Percentiles rank a stretch among this genome's conserved stretches.
Conservation (phyloP, 345 rosid species). For the Cardamine resedifolia region DNA sequence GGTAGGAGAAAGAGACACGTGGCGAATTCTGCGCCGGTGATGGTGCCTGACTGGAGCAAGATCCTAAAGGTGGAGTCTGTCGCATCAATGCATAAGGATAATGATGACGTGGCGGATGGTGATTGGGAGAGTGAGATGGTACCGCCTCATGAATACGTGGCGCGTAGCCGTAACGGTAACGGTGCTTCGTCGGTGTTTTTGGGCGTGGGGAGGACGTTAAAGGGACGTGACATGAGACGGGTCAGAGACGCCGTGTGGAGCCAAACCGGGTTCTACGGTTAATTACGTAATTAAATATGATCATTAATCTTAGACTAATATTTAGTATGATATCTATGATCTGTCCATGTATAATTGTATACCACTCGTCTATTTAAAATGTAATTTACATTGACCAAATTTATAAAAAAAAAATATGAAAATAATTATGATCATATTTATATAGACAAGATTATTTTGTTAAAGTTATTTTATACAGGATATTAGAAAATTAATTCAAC, state of each 20-base stretch:
- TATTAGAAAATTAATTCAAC: background rate
- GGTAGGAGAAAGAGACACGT: conserved; percentile 41
- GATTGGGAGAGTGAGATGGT: conserved; percentile 60
- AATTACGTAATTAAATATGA: conserved; percentile 41
- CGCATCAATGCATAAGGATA: conserved; percentile 53
- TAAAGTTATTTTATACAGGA: background rate
- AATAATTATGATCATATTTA: background rate
- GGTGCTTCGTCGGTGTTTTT: conserved; percentile 67
- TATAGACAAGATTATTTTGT: background rate
- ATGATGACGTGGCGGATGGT: conserved; percentile 48
- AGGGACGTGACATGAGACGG: conserved; percentile 89
- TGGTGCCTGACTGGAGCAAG: conserved; percentile 90
- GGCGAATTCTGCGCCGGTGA: conserved; percentile 80
- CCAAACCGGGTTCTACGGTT: conserved; percentile 74
- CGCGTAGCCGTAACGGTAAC: conserved; percentile 52
- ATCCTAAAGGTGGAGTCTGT: conserved; percentile 60
- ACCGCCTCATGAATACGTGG: conserved; percentile 92
- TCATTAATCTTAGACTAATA: background rate
- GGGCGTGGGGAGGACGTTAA: conserved; percentile 88
- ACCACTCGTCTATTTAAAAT: background rate
- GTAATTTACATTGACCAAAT: background rate
- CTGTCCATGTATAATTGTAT: no score
- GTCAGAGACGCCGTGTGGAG: conserved; percentile 97
- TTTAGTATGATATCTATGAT: no score
- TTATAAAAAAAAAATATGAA: background rate